Evolutionary conservation across 208 protist species (phyloP).

Genomic region (Phytomonas francai): DNA sequence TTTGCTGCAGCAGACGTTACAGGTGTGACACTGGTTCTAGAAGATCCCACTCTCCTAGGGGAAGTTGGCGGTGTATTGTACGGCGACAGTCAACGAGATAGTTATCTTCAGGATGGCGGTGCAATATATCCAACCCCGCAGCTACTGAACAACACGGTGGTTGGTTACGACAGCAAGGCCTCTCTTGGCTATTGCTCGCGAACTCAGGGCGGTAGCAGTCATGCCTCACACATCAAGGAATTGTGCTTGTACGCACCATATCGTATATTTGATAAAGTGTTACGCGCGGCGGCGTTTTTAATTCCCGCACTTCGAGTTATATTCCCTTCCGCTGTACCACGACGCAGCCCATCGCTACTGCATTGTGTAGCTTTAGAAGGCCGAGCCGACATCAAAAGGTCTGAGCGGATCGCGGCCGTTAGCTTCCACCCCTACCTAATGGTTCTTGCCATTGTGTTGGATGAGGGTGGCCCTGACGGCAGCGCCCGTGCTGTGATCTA

Average conservation of each 20-base stretch:
- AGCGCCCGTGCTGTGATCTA: conserved; percentile 52
- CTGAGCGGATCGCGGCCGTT: conserved; percentile 49
- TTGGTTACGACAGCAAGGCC: background rate
- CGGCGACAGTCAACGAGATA: conserved; percentile 22
- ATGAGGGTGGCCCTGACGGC: conserved; percentile 32
- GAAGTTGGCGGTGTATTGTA: conserved; percentile 57
- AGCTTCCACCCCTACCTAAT: conserved; percentile 38
- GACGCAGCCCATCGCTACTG: conserved; percentile 7
- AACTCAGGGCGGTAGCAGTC: conserved; percentile 3
- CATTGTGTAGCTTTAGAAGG: conserved; percentile 5
- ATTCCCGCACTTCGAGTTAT: conserved; percentile 37
- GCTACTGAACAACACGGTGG: background rate
- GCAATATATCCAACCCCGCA: conserved; percentile 27
- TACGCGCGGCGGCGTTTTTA: conserved; percentile 21
- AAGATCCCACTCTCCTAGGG: conserved; percentile 21
- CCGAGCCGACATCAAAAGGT: conserved; percentile 12
- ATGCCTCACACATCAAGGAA: background rate
- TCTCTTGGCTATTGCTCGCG: background rate
- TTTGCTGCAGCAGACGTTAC: conserved; percentile 19
- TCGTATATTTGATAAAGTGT: conserved; percentile 7
- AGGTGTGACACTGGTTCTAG: conserved; percentile 19
- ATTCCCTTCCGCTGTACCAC: conserved; percentile 47
- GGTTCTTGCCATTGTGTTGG: conserved; percentile 58
- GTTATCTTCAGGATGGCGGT: conserved; percentile 45
- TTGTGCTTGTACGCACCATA: background rate